Base-by-base conservation (phyloP, 1,284 basidiomycete genomes). In the Malassezia brasiliensis region DNA sequence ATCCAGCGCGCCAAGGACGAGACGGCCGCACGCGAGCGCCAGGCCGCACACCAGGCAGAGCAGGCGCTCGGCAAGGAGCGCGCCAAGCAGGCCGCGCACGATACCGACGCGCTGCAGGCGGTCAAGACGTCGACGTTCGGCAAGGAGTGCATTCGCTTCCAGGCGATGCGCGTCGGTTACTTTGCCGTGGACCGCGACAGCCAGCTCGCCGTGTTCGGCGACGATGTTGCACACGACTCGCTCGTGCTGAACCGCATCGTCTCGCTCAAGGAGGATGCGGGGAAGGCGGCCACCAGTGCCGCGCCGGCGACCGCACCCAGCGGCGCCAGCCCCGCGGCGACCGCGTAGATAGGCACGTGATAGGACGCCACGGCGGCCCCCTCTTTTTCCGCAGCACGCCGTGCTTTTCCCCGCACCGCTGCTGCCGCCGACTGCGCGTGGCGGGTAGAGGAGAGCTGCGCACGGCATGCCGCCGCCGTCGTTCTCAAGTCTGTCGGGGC, bases 121-220 rank as follows among this genome's bases (percentile, higher is more conserved):
- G 40, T 44, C 22, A 7, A 34, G 15, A 47, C 50, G 34, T 14
- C 39, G 32, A 52, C 44, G 8, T 12, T 91, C 36, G 93, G 94
- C 19, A 85, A 87, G 74, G 94, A 98, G 76, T 87, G 85, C 73
- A 83, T 98, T 48, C 81, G 94, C 44, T 98, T 99, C 83, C 94
- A 99, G 77, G 94, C 88, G 17, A 81, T 98, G 76, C 83, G 94
- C 17, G 85, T 94, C 45, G 94, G 87, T 2, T 99, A 96, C 79
- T 98, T 99, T 74, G 83, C 88, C 10, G 79, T 96, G 32, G 94
- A 99, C 76, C 89, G 94, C 32, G 62, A 62, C 35, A 61, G 59
- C 31, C 52, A 59, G 48, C 35, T 65, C 41, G 54, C 56, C 15
- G 49, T 66, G 36, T 64, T 65, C 38, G 57, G 58, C 20, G 61